Evolutionary conservation across 164 flowering plant species (phyloP), one percentile per base, ranked within the genome.

Genomic region (Umbilicus rupestris): DNA sequence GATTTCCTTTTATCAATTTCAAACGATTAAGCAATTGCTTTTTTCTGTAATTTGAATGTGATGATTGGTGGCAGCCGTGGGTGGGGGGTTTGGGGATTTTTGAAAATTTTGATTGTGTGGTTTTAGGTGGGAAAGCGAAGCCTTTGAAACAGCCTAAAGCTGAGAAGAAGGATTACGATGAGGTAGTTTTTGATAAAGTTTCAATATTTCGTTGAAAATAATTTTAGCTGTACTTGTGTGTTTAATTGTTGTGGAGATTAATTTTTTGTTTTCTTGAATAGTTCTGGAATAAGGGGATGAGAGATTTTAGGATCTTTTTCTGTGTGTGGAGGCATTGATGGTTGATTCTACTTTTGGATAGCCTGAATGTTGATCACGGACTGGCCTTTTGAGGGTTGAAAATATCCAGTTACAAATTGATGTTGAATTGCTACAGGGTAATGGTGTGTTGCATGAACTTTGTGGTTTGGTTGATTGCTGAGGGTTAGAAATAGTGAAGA

Each of bases 101-200:
- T 46, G 50, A 11, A 3, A 46, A 46, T 2, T 46, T 46, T 46
- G 1, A 16, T 46, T 44, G 17, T 50, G 22, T n/a, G n/a, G n/a
- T n/a, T n/a, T n/a, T 52, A 52, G 58, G 58, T 52, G 58, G 58
- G 22, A 52, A 52, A 52, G 58, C 58, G 29, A 52, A 52, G 58
- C 58, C 58, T 7, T 26, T 52, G 58, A 52, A 52, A 15, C 58
- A 52, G 30, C 58, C 58, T 52, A 52, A 52, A 11, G 58, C 58
- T 22, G 58, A 52, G 1, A 52, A 52, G 58, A 52, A 52, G 58
- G 58, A 52, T 7, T 52, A 52, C 14, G 58, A 52, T 52, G 58
- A 52, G 58, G 58, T 26, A 19, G 3, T 22, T 47, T 47, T 47
- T 19, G 14, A 4, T 10, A 1, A 52, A 52, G 2, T 52, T 52